phyloP scores from a whole-genome alignment of 2,329 filamentous ascomycete species.

The Fusarium sp. region DNA sequence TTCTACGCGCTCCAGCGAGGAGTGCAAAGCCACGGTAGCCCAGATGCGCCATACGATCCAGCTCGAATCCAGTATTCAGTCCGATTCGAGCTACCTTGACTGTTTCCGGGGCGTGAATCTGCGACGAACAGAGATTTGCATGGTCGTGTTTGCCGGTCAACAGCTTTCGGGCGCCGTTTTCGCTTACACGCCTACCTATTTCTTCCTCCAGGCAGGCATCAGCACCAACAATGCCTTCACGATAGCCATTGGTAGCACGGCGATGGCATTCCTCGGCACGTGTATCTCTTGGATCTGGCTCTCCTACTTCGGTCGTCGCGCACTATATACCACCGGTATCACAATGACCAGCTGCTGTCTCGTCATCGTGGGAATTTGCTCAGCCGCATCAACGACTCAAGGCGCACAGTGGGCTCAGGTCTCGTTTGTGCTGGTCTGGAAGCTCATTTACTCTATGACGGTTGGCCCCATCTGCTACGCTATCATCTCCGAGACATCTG shows the following conservation, averaged over 20 bases:
- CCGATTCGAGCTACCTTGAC: conserved; percentile 60
- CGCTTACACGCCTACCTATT: conserved; percentile 63
- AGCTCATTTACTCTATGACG: conserved; percentile 60
- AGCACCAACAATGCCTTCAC: conserved; percentile 56
- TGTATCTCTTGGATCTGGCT: conserved; percentile 61
- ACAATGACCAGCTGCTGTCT: conserved; percentile 59
- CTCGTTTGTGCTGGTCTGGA: conserved; percentile 61
- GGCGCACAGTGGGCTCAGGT: conserved; percentile 55
- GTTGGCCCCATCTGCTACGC: conserved; percentile 62
- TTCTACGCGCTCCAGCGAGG: conserved; percentile 60
- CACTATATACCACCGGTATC: conserved; percentile 59
- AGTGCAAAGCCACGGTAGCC: conserved; percentile 54
- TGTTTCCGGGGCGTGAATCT: conserved; percentile 65
- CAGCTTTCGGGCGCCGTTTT: conserved; percentile 58
- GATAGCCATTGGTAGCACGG: conserved; percentile 58
- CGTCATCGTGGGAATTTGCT: conserved; percentile 57
- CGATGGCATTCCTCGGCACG: conserved; percentile 61
- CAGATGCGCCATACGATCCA: conserved; percentile 79
- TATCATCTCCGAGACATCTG: conserved; percentile 59
- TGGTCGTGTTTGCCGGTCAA: conserved; percentile 60
- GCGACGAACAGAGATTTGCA: conserved; percentile 63
- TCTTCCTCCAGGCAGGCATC: conserved; percentile 63
- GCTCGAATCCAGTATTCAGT: conserved; percentile 58
- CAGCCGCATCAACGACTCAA: conserved; percentile 42
- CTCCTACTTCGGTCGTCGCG: conserved; percentile 59